Conservation (phyloP, 179 eudicot species). For the Amaranthus tricolor region DNA sequence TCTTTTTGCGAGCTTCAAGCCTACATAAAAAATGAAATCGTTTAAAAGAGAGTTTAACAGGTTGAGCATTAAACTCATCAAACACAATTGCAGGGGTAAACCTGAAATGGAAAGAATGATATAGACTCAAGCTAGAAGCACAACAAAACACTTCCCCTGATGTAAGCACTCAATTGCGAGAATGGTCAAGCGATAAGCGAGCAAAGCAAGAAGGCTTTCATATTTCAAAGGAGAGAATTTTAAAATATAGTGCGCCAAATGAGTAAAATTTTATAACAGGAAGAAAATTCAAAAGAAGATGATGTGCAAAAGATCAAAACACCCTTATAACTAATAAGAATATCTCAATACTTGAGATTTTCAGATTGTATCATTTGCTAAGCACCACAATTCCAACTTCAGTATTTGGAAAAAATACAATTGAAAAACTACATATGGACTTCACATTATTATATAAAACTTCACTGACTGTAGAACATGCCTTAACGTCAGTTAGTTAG, state of each 20-base stretch:
- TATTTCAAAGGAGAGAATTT: neutral
- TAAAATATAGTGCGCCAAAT: neutral
- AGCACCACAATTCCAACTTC: neutral
- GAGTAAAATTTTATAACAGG: neutral
- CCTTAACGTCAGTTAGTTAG: neutral
- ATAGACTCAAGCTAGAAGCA: neutral
- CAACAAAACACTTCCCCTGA: neutral
- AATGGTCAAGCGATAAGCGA: neutral
- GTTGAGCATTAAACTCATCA: neutral
- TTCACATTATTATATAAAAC: neutral
- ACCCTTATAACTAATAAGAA: neutral
- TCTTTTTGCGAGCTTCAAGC: constrained; percentile 86
- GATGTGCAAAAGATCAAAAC: neutral
- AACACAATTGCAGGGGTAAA: neutral
- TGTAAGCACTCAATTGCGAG: neutral
- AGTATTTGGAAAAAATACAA: neutral
- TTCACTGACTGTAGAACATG: neutral
- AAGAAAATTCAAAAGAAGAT: neutral
- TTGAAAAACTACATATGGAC: neutral
- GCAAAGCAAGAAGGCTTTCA: neutral
- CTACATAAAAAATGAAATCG: constrained; percentile 33
- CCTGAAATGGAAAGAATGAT: neutral
- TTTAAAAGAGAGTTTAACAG: constrained; percentile 9
- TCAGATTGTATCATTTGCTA: no score
- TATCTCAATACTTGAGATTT: no score